Conservation (phyloP, 2,329 filamentous ascomycete species). For the Colletotrichum nymphaeae region DNA sequence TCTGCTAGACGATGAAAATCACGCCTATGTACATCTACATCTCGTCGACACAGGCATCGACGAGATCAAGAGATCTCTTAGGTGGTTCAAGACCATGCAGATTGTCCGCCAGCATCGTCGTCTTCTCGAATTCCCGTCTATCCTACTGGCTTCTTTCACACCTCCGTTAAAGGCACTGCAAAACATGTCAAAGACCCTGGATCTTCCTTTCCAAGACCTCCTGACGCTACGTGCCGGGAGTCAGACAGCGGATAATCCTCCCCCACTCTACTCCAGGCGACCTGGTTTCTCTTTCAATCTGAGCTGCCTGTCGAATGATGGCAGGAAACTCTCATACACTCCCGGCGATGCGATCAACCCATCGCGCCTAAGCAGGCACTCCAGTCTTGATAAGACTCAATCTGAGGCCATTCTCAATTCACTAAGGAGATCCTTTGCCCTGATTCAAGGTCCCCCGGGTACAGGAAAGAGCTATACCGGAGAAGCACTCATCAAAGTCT, state of each 20-base stretch:
- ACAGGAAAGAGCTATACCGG: conserved; percentile 76
- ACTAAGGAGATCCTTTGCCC: conserved; percentile 63
- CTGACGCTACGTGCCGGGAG: conserved; percentile 48
- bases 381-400: conserved; percentile 64
- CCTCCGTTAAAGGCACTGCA: conserved; percentile 68
- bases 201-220: conserved; percentile 62
- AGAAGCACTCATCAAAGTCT: conserved; percentile 65
- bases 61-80: conserved; percentile 41
- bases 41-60: conserved; percentile 39
- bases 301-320: conserved; percentile 42
- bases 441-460: conserved; percentile 78
- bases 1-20: conserved; percentile 44
- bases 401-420: conserved; percentile 63
- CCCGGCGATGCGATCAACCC: conserved; percentile 35
- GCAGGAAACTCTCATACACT: conserved; percentile 38
- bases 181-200: conserved; percentile 54
- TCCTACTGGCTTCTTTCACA: conserved; percentile 68
- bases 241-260: conserved; percentile 38
- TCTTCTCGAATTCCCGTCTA: conserved; percentile 71
- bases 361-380: conserved; percentile 43
- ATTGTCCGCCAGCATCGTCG: conserved; percentile 31
- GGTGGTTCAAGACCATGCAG: conserved; percentile 43
- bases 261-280: conserved; percentile 62
- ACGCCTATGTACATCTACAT: conserved; percentile 46
- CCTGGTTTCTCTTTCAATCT: conserved; percentile 63